These are phyloP conservation scores for Mortierella sp. DNA, from an alignment of 371 early-diverging fungal species.

Conservation along the genomic window DNA sequence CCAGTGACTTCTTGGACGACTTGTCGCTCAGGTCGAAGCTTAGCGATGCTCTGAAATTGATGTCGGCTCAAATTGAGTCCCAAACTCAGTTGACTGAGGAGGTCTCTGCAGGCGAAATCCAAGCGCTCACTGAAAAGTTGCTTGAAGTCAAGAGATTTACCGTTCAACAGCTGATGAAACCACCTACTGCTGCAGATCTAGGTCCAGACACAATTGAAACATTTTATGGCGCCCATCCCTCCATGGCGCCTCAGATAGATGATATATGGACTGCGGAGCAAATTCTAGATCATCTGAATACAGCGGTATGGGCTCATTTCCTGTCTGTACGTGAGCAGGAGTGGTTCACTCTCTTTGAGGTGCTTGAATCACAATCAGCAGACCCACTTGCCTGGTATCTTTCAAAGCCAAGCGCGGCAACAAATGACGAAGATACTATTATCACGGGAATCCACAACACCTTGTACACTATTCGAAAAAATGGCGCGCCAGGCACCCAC, in stretches of 20 bases:
- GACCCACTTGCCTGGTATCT: conserved; percentile 81
- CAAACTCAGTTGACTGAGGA: conserved; percentile 24
- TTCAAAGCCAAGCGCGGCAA: conserved; percentile 59
- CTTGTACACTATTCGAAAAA: conserved; percentile 65
- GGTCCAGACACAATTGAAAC: conserved; percentile 28
- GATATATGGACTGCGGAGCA: conserved; percentile 23
- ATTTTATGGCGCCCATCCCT: conserved; percentile 17
- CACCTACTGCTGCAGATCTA: conserved; percentile 11
- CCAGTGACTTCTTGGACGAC: conserved; percentile 78
- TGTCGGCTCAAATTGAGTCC: conserved; percentile 24
- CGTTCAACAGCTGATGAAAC: conserved; percentile 30
- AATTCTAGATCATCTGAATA: conserved; percentile 48
- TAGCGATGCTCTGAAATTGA: conserved; percentile 20
- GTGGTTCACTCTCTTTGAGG: conserved; percentile 79
- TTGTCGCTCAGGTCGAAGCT: conserved; percentile 49
- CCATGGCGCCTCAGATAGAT: conserved; percentile 19
- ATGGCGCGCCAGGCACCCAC: conserved; percentile 33
- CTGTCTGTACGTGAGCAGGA: conserved; percentile 75
- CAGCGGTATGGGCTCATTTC: conserved; percentile 59
- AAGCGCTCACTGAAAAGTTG: conserved; percentile 6
- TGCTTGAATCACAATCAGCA: conserved; percentile 80
- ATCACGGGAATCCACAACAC: conserved; percentile 76
- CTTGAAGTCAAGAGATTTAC: conserved; percentile 17
- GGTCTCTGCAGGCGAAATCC: neutral
- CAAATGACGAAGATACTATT: conserved; percentile 67